A percentile compares a stretch with the other conserved stretches of the same genome.
phyloP scores from a whole-genome alignment of 371 early-diverging fungal species.

The Dinochytrium kinnereticum region DNA sequence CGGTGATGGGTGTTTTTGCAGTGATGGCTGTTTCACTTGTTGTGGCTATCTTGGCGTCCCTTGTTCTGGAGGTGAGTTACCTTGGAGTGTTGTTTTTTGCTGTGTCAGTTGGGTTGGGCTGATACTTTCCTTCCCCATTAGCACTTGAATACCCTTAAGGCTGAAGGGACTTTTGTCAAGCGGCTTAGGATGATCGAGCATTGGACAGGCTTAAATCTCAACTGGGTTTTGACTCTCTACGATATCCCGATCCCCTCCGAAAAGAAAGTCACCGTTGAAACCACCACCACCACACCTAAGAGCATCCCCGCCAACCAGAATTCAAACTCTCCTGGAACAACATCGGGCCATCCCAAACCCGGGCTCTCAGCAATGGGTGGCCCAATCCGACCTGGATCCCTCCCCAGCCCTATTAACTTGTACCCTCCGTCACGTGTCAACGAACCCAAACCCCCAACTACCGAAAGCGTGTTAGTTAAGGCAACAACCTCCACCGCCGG shows the following conservation, averaged over 20 bases:
- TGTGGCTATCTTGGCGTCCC: neutral
- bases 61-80: constrained; percentile 1
- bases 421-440: neutral
- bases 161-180: neutral
- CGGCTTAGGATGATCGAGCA: neutral
- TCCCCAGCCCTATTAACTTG: neutral
- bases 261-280: constrained; percentile 13
- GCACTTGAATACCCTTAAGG: constrained; percentile 6
- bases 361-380: constrained; percentile 2
- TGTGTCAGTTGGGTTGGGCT: too few relatives aligned
- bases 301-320: neutral
- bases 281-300: neutral
- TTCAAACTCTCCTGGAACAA: neutral
- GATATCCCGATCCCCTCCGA: constrained; percentile 21
- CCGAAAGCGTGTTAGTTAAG: neutral
- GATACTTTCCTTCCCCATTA: neutral
- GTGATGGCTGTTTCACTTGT: neutral
- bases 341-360: constrained; percentile 13
- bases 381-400: neutral
- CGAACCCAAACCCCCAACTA: neutral
- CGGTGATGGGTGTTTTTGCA: neutral
- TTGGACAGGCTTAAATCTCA: constrained; percentile 21
- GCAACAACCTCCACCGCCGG: neutral
- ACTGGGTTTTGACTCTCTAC: constrained; percentile 22
- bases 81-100: too few relatives aligned